phyloP scores from a whole-genome alignment of 2,329 filamentous ascomycete genomes.

The Cladosporium sp. region DNA sequence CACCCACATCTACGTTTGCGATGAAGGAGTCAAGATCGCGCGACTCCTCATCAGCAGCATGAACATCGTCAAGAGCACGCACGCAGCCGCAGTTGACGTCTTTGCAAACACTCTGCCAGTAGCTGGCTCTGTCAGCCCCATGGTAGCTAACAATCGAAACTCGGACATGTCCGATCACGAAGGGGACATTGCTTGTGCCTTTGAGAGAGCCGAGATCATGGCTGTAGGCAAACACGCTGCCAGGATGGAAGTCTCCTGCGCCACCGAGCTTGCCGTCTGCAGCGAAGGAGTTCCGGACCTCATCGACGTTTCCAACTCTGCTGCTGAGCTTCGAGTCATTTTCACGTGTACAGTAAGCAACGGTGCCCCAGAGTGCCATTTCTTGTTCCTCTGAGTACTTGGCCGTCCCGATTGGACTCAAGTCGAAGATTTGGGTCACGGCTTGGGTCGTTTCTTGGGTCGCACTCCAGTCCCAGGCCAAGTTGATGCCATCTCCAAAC shows the following conservation, averaged over 20 bases:
- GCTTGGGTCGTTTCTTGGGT: constrained; percentile 18
- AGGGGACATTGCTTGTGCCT: constrained; percentile 37
- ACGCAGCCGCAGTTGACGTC: constrained; percentile 38
- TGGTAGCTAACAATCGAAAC: constrained; percentile 45
- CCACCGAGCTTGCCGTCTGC: constrained; percentile 34
- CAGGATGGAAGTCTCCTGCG: constrained; percentile 29
- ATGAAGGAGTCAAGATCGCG: constrained; percentile 25
- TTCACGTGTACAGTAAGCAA: constrained; percentile 42
- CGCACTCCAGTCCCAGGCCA: constrained; percentile 21
- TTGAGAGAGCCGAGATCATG: constrained; percentile 42
- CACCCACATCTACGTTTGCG: constrained; percentile 21
- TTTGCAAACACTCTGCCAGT: constrained; percentile 41
- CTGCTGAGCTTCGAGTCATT: constrained; percentile 32
- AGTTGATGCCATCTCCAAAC: constrained; percentile 21
- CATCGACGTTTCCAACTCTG: constrained; percentile 32
- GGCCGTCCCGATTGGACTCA: constrained; percentile 36
- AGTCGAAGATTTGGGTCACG: constrained; percentile 35
- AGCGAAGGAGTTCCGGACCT: constrained; percentile 37
- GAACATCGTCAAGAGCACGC: constrained; percentile 45
- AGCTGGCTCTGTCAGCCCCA: constrained; percentile 42
- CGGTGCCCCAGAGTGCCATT: constrained; percentile 46
- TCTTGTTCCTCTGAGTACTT: constrained; percentile 40
- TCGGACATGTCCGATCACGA: constrained; percentile 45
- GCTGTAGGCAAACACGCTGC: constrained; percentile 39
- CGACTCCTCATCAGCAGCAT: constrained; percentile 39